Evolutionary conservation across 2,329 filamentous ascomycete species (phyloP), one percentile per base, ranked within the genome.

Genomic region (Drechslerella stenobrocha): DNA sequence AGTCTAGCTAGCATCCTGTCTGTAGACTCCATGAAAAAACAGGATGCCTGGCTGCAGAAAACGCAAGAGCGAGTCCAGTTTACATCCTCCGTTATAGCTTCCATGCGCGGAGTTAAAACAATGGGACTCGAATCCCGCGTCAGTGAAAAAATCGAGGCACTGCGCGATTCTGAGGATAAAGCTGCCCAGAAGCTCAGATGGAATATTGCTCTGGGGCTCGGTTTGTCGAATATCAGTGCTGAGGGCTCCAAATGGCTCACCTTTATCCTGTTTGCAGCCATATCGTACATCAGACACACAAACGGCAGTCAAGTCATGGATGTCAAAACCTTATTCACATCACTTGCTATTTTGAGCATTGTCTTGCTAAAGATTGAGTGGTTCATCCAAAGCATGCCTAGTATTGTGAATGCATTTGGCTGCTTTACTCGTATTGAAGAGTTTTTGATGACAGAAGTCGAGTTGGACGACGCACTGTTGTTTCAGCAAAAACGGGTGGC

Each of bases 171-270:
- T n/a, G 64, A 61, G 37, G 59, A 67, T 28, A 61, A 40, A 34
- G 64, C 64, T 8, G 58, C 57, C 1, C 24, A 52, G 9, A 55
- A 37, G 26, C 57, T 56, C 57, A 47, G 64, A 28, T 28, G 52
- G 2, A 63, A 51, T 28, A 63, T 69, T 22, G 40, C 40, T 13
- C 23, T 56, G 2, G 48, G 48, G 2, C 50, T 67, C 9, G 6
- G 24, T 8, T 23, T 67, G 22, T 67, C 63, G 8, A 67, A 15
- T 24, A 30, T 60, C 18, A 53, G 63, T 2, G 57, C 46, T 15
- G 56, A 69, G 40, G 64, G 56, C 5, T 69, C 64, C 1, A 69
- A 69, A 51, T 69, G 64, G 64, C 53, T 69, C 35, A 69, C 64
- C 2, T 69, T 69, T 18, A 52, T 69, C 23, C 52, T 69, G 13